Percentiles rank a stretch among this genome's conserved stretches.
Conservation (phyloP, 257 asterid species). For the Solanum neorickii region DNA sequence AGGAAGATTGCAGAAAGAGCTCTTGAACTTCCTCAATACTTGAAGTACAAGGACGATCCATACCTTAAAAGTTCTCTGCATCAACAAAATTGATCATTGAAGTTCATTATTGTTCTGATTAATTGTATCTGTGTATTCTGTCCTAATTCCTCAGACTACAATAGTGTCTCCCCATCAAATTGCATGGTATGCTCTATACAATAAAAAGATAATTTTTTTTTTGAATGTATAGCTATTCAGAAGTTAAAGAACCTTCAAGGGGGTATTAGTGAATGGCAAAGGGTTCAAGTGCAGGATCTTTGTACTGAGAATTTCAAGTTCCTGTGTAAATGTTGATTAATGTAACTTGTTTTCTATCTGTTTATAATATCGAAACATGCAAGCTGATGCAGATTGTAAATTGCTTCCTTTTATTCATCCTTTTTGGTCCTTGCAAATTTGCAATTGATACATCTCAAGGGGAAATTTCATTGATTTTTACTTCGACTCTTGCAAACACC, state of each 20-base stretch:
- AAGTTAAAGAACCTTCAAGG: not conserved
- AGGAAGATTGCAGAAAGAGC: constrained; percentile 57
- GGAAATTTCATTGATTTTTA: not conserved
- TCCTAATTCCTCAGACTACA: not conserved
- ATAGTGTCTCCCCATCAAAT: not conserved
- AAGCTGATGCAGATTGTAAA: not conserved
- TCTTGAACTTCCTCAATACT: constrained; percentile 55
- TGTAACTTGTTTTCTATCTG: not conserved
- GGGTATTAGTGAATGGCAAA: not conserved
- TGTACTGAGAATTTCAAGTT: not conserved
- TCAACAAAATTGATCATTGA: not conserved
- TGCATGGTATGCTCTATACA: not conserved
- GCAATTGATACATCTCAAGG: not conserved
- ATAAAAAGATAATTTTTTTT: not conserved
- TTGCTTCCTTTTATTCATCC: not conserved
- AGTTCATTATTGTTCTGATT: not conserved
- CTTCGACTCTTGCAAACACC: not conserved
- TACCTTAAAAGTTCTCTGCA: constrained; percentile 20
- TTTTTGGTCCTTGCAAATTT: not conserved
- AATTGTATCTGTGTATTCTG: not conserved
- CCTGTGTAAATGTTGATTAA: not conserved
- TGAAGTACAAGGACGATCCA: constrained; percentile 49
- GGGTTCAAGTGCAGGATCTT: not conserved
- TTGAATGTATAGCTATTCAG: not conserved
- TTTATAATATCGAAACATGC: not conserved